These are phyloP conservation scores for Yarrowia alimentaria DNA, from an alignment of 805 yeast species.

Conservation along the genomic window DNA sequence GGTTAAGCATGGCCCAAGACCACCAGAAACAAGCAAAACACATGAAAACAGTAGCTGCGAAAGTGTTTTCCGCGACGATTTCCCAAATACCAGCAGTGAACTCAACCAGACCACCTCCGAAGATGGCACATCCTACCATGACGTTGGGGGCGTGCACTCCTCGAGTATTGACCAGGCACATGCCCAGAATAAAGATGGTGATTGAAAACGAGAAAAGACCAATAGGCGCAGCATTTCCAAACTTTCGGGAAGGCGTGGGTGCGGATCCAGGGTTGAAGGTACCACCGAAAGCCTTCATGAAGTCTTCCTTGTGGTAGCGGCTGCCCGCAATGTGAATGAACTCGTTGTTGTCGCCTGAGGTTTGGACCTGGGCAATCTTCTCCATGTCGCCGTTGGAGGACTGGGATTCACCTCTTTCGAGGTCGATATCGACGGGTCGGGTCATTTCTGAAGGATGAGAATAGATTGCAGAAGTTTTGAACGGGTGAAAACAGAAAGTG, in stretches of 20 bases:
- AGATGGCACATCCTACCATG: slow-evolving; percentile 58
- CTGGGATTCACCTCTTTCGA: slow-evolving; percentile 17
- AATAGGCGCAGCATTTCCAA: slow-evolving; percentile 64
- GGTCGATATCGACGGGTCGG: slow-evolving; percentile 15
- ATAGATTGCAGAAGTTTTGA: neutral
- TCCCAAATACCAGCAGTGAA: slow-evolving; percentile 65
- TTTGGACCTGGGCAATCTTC: slow-evolving; percentile 35
- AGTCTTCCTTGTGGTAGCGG: slow-evolving; percentile 57
- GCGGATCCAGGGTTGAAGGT: slow-evolving; percentile 25
- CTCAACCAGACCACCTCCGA: slow-evolving; percentile 61
- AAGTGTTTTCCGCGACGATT: slow-evolving; percentile 60
- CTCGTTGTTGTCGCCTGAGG: slow-evolving; percentile 53
- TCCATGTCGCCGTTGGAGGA: slow-evolving; percentile 19
- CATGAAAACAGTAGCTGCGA: slow-evolving; percentile 54
- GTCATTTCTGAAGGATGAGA: neutral
- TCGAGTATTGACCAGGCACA: slow-evolving; percentile 54
- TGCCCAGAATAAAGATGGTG: slow-evolving; percentile 56
- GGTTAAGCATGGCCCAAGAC: slow-evolving; percentile 55
- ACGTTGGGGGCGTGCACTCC: slow-evolving; percentile 54
- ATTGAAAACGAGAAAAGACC: slow-evolving; percentile 59
- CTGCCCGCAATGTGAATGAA: slow-evolving; percentile 66
- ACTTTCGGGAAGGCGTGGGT: slow-evolving; percentile 45
- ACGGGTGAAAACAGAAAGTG: too few species aligned
- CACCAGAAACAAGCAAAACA: slow-evolving; percentile 62
- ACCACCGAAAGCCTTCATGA: slow-evolving; percentile 54